Evolutionary conservation across 2,329 filamentous ascomycete species (phyloP), one percentile per base, ranked within the genome.

Genomic region (Fusarium metavorans): DNA sequence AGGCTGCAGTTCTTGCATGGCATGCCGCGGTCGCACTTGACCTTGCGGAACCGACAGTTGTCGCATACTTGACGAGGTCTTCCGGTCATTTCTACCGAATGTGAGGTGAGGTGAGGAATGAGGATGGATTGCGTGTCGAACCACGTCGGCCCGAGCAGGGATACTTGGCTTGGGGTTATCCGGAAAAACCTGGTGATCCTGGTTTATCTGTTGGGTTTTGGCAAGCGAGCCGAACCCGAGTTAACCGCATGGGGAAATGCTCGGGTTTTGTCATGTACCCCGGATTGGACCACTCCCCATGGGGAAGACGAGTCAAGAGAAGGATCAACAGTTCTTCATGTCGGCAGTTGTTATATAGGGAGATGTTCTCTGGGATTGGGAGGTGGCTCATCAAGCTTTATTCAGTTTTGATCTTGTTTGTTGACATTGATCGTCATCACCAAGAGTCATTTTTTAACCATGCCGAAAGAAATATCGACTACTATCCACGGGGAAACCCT

Each of bases 11-110:
- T 80, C 64, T 70, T 77, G 60, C 80, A 81, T 9, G 80, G 81
- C 30, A 76, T 52, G 3, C 75, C 78, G 14, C 81, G 79, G 65
- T 82, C 80, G 61, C 81, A 82, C 64, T 81, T 82, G 60, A 81
- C 79, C 64, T 82, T 82, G 63, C 81, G 77, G 54, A 77, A 81
- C 45, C 79, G 79, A 45, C 79, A 81, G 65, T 77, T 81, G 54
- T 81, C 79, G 68, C 79, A 81, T 8, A 79, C 78, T 56, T 80
- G 79, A 32, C 66, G 45, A 13, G 73, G 66, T 39, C 68, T 70
- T 37, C 56, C 56, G 30, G 56, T 37, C 56, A 39, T 58, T 41
- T 52, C 23, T 30, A 23, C 35, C 6, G 54, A 35, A 35, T 57
- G n/a, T 6, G 32, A 57, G 4, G 34, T 27, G 56, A 58, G 8